These are phyloP conservation scores for Lophium mytilinum DNA, from an alignment of 495 filamentous ascomycete genomes.

Conservation along the genomic window DNA sequence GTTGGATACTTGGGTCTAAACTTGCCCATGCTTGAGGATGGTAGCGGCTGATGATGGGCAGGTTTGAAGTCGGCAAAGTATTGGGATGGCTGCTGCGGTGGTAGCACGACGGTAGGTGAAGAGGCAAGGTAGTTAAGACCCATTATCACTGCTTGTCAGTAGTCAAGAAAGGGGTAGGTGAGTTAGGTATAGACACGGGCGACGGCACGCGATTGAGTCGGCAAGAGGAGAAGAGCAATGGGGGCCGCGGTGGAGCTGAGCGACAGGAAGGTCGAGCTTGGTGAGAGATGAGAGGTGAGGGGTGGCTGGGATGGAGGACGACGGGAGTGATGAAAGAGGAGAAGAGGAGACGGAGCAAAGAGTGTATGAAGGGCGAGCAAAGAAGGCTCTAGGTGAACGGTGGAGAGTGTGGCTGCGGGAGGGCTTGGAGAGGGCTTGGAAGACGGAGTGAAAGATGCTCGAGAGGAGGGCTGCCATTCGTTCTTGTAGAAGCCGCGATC, in stretches of 20 bases:
- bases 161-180: constrained; percentile 9
- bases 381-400: not conserved
- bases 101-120: constrained; percentile 26
- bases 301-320: not conserved
- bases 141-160: constrained; percentile 30
- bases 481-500: constrained; percentile 19
- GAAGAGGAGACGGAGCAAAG: constrained; percentile 7
- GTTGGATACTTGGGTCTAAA: constrained; percentile 25
- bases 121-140: constrained; percentile 30
- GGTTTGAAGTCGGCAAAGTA: constrained; percentile 12
- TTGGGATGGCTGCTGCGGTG: constrained; percentile 18
- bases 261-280: constrained; percentile 15
- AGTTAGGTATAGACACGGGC: constrained; percentile 13
- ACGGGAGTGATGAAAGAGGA: not conserved
- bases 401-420: constrained; percentile 5
- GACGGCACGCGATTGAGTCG: constrained; percentile 10
- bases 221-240: constrained; percentile 7
- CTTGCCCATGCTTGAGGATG: constrained; percentile 8
- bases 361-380: not conserved
- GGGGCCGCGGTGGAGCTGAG: constrained; percentile 3
- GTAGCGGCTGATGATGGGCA: constrained; percentile 13
- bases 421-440: constrained; percentile 5
- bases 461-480: constrained; percentile 10
- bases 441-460: constrained; percentile 20
- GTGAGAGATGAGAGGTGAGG: constrained; percentile 1